Evolutionary conservation across 129 eudicot genomes (phyloP).

Genomic region (Gnaphalium uliginosum): DNA sequence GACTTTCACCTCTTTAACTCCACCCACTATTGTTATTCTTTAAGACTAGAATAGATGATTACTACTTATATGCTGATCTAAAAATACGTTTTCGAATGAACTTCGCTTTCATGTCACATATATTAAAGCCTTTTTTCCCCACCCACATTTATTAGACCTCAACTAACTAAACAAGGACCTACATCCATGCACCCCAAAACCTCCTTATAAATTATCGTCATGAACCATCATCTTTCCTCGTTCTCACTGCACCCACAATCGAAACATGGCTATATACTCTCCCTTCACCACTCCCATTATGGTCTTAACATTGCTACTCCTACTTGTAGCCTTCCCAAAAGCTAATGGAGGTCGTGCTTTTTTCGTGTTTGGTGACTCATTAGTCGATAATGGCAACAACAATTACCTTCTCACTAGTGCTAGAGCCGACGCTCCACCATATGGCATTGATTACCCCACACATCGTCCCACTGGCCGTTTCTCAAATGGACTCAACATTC

Average conservation of each 20-base stretch:
- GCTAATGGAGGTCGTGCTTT: conserved; percentile 61
- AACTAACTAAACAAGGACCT: conserved; percentile 34
- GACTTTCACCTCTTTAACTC: too few species aligned
- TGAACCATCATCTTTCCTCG: conserved; percentile 21
- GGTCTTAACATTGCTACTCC: conserved; percentile 16
- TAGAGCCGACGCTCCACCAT: conserved; percentile 76
- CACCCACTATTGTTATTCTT: too few species aligned
- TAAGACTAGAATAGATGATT: too few species aligned
- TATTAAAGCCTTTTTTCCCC: not conserved
- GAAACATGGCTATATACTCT: conserved; percentile 23
- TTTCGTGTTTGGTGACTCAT: conserved; percentile 81
- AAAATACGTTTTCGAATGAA: conserved; percentile 1
- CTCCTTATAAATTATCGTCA: conserved; percentile 31
- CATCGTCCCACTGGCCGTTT: conserved; percentile 77
- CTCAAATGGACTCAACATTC: conserved; percentile 69
- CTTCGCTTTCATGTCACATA: conserved; percentile 5
- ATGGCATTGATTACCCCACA: conserved; percentile 66
- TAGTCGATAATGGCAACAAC: conserved; percentile 83
- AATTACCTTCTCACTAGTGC: conserved; percentile 66
- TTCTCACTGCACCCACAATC: conserved; percentile 7
- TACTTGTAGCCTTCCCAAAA: conserved; percentile 14
- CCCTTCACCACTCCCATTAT: not conserved
- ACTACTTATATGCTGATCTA: not conserved
- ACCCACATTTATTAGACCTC: conserved; percentile 39
- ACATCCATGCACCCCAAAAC: conserved; percentile 23